These are phyloP conservation scores for Fomitopsis serialis DNA, from an alignment of 768 basidiomycete species.

Conservation along the genomic window DNA sequence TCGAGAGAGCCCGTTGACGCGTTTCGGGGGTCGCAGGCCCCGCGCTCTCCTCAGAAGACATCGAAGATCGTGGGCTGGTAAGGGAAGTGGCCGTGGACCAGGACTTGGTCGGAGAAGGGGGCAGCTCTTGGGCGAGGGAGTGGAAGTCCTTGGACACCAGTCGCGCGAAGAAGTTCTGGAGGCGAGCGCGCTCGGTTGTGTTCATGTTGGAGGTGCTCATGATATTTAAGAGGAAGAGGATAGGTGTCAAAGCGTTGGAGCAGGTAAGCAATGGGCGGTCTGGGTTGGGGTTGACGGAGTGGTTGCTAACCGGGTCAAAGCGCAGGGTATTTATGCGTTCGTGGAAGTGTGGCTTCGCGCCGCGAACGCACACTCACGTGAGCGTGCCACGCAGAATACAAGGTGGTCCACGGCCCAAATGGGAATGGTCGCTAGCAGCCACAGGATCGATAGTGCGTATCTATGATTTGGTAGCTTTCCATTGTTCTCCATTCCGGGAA, in stretches of 20 bases:
- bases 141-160: not conserved
- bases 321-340: not conserved
- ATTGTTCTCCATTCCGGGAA: not conserved
- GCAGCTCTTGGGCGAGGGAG: not conserved
- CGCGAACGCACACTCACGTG: not conserved
- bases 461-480: not conserved
- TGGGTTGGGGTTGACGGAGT: not conserved
- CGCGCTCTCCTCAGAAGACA: not conserved
- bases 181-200: not conserved
- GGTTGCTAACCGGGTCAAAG: not conserved
- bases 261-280: not conserved
- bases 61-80: not conserved
- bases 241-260: not conserved
- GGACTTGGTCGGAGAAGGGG: not conserved
- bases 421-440: not conserved
- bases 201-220: not conserved
- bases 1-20: not conserved
- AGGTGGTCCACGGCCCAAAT: not conserved
- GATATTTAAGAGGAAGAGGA: not conserved
- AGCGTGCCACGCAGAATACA: not conserved
- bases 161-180: slow-evolving; percentile 1
- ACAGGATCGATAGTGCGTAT: not conserved
- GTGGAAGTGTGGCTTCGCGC: not conserved
- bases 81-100: not conserved
- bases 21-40: not conserved